Evolutionary conservation across 2,329 filamentous ascomycete species (phyloP).

Genomic region (Neopestalotiopsis rosae): DNA sequence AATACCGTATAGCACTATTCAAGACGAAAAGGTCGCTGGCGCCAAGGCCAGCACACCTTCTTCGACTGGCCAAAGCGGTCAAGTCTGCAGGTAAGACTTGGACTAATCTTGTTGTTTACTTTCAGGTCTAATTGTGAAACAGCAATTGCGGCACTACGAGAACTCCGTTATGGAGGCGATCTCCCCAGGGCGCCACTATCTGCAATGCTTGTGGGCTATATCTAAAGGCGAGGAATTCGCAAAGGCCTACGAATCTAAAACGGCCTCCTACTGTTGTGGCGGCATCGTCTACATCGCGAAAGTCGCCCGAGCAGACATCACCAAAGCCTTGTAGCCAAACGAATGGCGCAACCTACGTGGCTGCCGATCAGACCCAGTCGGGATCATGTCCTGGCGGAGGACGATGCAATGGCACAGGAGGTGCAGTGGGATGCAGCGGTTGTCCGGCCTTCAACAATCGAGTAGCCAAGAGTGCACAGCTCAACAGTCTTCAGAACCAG

Average conservation of each 20-base stretch:
- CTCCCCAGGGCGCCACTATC: constrained; percentile 90
- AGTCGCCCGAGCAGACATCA: constrained; percentile 45
- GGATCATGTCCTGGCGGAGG: constrained; percentile 97
- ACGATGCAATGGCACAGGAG: constrained; percentile 94
- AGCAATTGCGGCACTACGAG: constrained; percentile 96
- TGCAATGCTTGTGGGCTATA: constrained; percentile 98
- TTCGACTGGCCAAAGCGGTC: constrained; percentile 31
- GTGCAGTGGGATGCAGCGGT: constrained; percentile 91
- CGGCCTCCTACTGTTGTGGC: constrained; percentile 65
- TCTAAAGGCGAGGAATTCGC: constrained; percentile 88
- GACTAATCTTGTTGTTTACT: background rate
- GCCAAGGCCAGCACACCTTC: constrained; percentile 20
- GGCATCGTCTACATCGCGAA: constrained; percentile 45
- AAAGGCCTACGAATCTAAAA: constrained; percentile 89
- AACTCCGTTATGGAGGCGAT: constrained; percentile 93
- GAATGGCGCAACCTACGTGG: constrained; percentile 72
- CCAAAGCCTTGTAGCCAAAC: constrained; percentile 45
- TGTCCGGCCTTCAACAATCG: constrained; percentile 98
- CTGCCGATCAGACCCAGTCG: constrained; percentile 73
- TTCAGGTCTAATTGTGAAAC: constrained; percentile 29
- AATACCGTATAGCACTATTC: constrained; percentile 14
- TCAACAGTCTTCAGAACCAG: constrained; percentile 68
- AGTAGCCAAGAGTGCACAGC: constrained; percentile 83
- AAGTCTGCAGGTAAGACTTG: constrained; percentile 39
- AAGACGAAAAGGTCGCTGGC: constrained; percentile 9